Percentiles rank a stretch among this genome's conserved stretches.
Conservation (phyloP, 2,329 filamentous ascomycete species). For the Paraphoma chrysanthemicola region DNA sequence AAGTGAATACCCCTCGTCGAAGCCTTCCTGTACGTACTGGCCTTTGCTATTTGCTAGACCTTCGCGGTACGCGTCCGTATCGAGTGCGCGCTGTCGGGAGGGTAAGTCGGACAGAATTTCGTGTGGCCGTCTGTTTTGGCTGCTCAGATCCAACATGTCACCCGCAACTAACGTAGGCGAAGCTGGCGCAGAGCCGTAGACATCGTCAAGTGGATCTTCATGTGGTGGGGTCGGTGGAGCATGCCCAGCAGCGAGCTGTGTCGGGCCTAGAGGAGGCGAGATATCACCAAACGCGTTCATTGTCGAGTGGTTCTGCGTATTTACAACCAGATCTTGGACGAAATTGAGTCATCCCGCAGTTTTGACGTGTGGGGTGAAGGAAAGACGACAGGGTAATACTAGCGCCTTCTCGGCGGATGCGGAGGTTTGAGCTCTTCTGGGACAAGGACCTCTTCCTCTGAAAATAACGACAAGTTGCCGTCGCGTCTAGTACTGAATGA, state of each 20-base stretch:
- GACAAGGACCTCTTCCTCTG: neutral
- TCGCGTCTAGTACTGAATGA: too few species aligned
- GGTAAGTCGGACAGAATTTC: constrained; percentile 72
- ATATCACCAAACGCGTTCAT: constrained; percentile 29
- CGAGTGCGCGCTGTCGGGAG: constrained; percentile 76
- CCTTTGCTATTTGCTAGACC: constrained; percentile 80
- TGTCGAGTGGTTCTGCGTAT: neutral
- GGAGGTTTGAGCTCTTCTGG: constrained; percentile 23
- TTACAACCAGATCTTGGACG: neutral
- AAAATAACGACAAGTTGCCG: too few species aligned
- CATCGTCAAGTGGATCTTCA: constrained; percentile 51
- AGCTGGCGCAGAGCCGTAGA: constrained; percentile 54
- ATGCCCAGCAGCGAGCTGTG: constrained; percentile 36
- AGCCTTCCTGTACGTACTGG: constrained; percentile 79
- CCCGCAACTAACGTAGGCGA: constrained; percentile 40
- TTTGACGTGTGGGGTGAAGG: constrained; percentile 15
- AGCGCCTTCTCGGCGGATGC: constrained; percentile 20
- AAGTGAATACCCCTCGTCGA: constrained; percentile 88
- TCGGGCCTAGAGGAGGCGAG: constrained; percentile 34
- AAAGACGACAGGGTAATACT: constrained; percentile 15
- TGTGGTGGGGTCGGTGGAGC: constrained; percentile 43
- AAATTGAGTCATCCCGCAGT: constrained; percentile 16
- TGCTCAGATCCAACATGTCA: neutral
- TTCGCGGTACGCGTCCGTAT: constrained; percentile 88
- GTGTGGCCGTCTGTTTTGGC: constrained; percentile 22